Evolutionary conservation across 495 filamentous ascomycete genomes (phyloP).

Genomic region (Xylaria venustula): DNA sequence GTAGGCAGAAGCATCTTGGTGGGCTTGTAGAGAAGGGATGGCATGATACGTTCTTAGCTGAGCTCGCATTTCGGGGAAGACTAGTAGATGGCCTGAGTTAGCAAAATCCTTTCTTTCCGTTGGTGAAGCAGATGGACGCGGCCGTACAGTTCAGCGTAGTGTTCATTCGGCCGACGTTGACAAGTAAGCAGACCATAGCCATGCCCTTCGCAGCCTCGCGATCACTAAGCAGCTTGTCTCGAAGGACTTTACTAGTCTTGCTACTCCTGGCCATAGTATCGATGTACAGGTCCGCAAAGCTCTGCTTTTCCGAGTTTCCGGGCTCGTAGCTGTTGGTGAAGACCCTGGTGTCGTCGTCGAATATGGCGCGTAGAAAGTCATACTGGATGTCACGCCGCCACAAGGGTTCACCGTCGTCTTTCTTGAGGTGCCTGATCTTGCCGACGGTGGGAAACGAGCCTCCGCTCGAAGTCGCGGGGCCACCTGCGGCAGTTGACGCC

Average conservation of each 20-base stretch:
- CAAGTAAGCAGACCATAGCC: slow-evolving; percentile 98
- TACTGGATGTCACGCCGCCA: slow-evolving; percentile 98
- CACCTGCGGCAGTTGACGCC: slow-evolving; percentile 15
- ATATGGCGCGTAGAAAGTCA: slow-evolving; percentile 88
- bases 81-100: slow-evolving; percentile 51
- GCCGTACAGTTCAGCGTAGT: slow-evolving; percentile 91
- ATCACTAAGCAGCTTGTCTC: slow-evolving; percentile 94
- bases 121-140: neutral
- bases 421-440: slow-evolving; percentile 94
- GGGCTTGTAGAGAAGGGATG: slow-evolving; percentile 92
- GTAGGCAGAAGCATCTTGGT: slow-evolving; percentile 92
- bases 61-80: slow-evolving; percentile 99
- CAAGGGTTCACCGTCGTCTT: slow-evolving; percentile 92
- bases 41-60: slow-evolving; percentile 97
- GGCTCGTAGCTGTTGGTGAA: slow-evolving; percentile 84
- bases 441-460: slow-evolving; percentile 59
- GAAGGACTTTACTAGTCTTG: slow-evolving; percentile 97
- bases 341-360: slow-evolving; percentile 77
- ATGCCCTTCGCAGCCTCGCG: slow-evolving; percentile 90
- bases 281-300: slow-evolving; percentile 95
- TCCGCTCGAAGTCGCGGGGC: slow-evolving; percentile 12
- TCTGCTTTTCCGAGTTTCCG: slow-evolving; percentile 67
- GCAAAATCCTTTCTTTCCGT: slow-evolving; percentile 11
- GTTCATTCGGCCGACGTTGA: slow-evolving; percentile 98
- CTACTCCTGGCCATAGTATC: slow-evolving; percentile 98